These are phyloP conservation scores for Lipomyces yamanashiensis DNA, from an alignment of 805 yeast genomes.

Conservation along the genomic window DNA sequence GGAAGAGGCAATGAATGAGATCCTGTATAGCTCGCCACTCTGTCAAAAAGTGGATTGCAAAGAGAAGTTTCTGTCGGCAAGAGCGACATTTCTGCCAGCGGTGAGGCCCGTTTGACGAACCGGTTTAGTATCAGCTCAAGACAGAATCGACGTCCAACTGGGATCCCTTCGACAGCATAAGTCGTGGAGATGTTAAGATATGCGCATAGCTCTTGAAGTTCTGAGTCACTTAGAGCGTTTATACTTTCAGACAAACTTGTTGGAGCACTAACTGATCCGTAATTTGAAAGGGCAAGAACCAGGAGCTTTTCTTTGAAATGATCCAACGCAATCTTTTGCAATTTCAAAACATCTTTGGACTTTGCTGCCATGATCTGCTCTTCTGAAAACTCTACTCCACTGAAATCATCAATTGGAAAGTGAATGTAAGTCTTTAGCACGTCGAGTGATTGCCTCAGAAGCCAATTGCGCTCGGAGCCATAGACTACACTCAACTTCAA, in stretches of 20 bases:
- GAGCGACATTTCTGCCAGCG: constrained; percentile 3
- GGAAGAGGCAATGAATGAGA: constrained; percentile 36
- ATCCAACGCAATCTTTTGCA: constrained; percentile 41
- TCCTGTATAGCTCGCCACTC: constrained; percentile 18
- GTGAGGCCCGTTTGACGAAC: constrained; percentile 18
- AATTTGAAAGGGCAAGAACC: constrained; percentile 41
- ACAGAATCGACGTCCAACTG: constrained; percentile 21
- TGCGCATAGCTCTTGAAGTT: constrained; percentile 32
- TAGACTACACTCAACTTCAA: constrained; percentile 18
- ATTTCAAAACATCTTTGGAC: constrained; percentile 27
- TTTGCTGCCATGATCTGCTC: constrained; percentile 31
- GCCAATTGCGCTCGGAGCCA: constrained; percentile 10
- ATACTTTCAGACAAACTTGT: constrained; percentile 39
- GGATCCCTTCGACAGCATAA: not conserved
- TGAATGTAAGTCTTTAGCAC: constrained; percentile 42
- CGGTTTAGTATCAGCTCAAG: constrained; percentile 35
- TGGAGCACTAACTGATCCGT: constrained; percentile 37
- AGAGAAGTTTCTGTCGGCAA: constrained; percentile 31
- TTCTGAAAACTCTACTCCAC: constrained; percentile 43
- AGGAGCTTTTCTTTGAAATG: constrained; percentile 38
- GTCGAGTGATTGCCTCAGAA: constrained; percentile 12
- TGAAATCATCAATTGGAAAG: constrained; percentile 52
- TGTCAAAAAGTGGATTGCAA: constrained; percentile 13
- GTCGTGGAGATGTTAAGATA: constrained; percentile 23
- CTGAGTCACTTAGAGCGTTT: constrained; percentile 30